Conservation (phyloP, 352 stramenopile genomes). For the Phytophthora sansomeana region DNA sequence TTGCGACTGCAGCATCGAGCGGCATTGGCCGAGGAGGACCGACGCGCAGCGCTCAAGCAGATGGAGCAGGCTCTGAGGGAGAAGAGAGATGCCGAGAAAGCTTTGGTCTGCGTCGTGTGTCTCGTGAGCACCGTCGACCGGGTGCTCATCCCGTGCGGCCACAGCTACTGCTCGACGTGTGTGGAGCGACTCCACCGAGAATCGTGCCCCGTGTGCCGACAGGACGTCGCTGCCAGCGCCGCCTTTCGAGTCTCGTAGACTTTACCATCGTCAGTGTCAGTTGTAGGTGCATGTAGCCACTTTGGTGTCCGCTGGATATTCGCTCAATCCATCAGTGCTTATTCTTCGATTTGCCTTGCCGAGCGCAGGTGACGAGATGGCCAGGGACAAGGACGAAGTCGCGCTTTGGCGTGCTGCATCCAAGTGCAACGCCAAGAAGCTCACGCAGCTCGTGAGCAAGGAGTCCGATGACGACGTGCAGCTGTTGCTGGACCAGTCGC, state of each 20-base stretch:
- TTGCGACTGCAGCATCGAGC: conserved; percentile 48
- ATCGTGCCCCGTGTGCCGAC: conserved; percentile 57
- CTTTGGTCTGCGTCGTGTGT: conserved; percentile 64
- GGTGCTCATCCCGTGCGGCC: conserved; percentile 65
- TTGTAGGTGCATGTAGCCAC: conserved; percentile 26
- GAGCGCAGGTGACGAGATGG: conserved; percentile 13
- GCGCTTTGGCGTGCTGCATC: conserved; percentile 37
- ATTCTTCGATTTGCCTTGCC: conserved; percentile 32
- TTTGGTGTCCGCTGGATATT: conserved; percentile 27
- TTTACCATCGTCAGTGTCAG: not conserved
- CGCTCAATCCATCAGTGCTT: conserved; percentile 12
- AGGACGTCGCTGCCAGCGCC: conserved; percentile 41
- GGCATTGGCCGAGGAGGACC: conserved; percentile 51
- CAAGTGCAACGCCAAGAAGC: conserved; percentile 43
- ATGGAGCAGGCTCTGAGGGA: conserved; percentile 49
- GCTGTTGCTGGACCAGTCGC: conserved; percentile 45
- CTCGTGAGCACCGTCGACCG: conserved; percentile 58
- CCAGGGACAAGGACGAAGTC: conserved; percentile 25
- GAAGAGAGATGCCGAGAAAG: conserved; percentile 61
- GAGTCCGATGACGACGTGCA: conserved; percentile 24
- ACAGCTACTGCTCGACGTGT: conserved; percentile 66
- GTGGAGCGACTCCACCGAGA: conserved; percentile 46
- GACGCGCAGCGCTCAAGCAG: conserved; percentile 39
- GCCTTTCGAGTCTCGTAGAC: conserved; percentile 50
- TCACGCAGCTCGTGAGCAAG: conserved; percentile 33